Base-by-base conservation (phyloP, 1,284 basidiomycete species). In the Blastosporella zonata region DNA sequence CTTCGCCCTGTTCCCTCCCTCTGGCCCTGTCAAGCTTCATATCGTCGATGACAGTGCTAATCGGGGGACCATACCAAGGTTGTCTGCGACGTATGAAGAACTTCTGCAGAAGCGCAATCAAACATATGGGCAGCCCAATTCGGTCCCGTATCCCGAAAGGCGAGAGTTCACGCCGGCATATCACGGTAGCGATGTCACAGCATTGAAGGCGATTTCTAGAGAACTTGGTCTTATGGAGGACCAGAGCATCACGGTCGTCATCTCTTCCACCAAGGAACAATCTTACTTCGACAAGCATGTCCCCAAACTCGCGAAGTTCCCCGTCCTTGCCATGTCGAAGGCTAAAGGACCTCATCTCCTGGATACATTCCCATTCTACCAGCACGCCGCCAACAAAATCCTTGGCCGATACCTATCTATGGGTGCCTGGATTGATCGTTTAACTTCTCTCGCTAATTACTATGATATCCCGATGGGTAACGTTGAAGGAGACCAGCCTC, bases 401-500 rank as follows among this genome's bases (percentile, higher is more conserved):
- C 67, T 97, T 40, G 78, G 74, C 34, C 87, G 93, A 45, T 99
- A 94, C 62, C 72, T 98, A 28, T 76, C 78, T 20, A 70, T 92
- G 34, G 90, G 92, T 1, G 59, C 72, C 10, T 97, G 92, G 90
- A 70, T 99, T 31, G 82, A 87, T 54, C 79, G 87, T n/a, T 81
- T 88, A 59, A 77, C 93, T 13, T 79, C 88, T 9, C 79, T 96
- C 38, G 90, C 96, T 0, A 80, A 89, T 53, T 95, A 97, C 62
- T 97, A 94, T 61, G 91, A 98, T 64, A 76, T 98, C 8, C 97
- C 97, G 0, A 72, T 98, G 8, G 92, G 87, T 2, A 95, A 99
- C 65, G 78, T 99, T 42, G 92, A 94, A 41, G 84, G 88, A 6
- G 96, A 99, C 62, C 86, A 93, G 43, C 86, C 93, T 1, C 71